Evolutionary conservation across 306 rosid genomes (phyloP), one percentile per base, ranked within the genome.

Genomic region (Pyrus pyrifolia): DNA sequence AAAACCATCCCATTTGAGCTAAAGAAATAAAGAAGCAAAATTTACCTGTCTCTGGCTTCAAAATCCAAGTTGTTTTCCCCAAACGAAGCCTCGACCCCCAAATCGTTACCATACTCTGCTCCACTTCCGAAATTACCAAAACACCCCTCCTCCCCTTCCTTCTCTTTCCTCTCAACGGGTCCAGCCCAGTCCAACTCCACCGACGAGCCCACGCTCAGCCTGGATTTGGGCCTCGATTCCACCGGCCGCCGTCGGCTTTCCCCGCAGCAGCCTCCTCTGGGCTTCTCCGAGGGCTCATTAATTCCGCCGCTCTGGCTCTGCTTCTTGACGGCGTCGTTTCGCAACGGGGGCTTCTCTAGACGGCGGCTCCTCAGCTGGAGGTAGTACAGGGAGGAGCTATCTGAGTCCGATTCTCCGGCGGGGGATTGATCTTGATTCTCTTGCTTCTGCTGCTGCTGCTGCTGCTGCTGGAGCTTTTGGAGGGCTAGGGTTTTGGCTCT

Each of bases 291-390:
- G 63, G 63, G 30, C 29, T 58, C 63, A 58, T 22, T 22, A 42
- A 42, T 42, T 42, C 12, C 45, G 23, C 27, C 63, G 29, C 63
- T 70, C 29, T n/a, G 72, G 10, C 71, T 17, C 71, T 44, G 78
- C 21, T 70, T 71, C 40, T 70, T 67, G 8, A 27, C 35, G 72
- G 40, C 35, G 49, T 74, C 73, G 33, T 63, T 38, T 23, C 77
- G 81, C 4, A 83, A 67, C 1, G 83, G 81, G 1, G 85, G 86
- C 69, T 93, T 93, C 71, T 73, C 87, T 46, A 93, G 97, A 69
- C 98, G 93, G 76, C 98, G 97, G 78, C 89, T 91, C 10, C 98
- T 80, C 55, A 93, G 98, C 82, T 93, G 89, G 59, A 93, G 97
- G 73, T 89, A 93, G 45, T 86, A 74, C 51, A 83, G 72, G 12